These are phyloP conservation scores for Sporothrix brasiliensis DNA, from an alignment of 2,329 filamentous ascomycete genomes.

Conservation along the genomic window DNA sequence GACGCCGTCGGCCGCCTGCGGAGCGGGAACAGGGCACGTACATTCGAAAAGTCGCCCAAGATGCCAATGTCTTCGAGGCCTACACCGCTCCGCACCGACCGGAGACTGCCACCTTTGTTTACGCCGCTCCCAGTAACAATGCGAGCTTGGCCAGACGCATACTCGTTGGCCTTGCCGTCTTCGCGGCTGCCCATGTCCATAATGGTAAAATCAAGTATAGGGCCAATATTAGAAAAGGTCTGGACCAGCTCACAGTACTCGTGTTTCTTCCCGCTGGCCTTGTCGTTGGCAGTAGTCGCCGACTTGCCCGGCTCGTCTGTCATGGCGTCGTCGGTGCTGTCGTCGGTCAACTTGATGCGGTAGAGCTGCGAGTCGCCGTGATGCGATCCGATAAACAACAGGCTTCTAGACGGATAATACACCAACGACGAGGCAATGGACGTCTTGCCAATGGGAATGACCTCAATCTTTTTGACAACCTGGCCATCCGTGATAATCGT, in stretches of 20 bases:
- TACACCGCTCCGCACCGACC: constrained; percentile 91
- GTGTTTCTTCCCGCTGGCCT: constrained; percentile 26
- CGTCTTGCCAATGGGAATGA: constrained; percentile 66
- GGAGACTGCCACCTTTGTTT: constrained; percentile 81
- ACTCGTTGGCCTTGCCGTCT: constrained; percentile 75
- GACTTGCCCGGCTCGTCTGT: background rate
- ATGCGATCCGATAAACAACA: constrained; percentile 87
- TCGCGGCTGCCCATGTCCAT: constrained; percentile 95
- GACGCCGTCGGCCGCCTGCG: constrained; percentile 39
- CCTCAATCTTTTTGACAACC: constrained; percentile 71
- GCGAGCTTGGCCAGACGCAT: constrained; percentile 90
- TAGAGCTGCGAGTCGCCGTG: constrained; percentile 90
- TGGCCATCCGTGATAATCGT: constrained; percentile 70
- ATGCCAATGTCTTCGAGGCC: constrained; percentile 86
- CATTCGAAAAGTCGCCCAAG: constrained; percentile 74
- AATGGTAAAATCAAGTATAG: constrained; percentile 86
- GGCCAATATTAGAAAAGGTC: constrained; percentile 80
- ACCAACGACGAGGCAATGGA: constrained; percentile 78
- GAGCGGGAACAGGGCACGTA: constrained; percentile 73
- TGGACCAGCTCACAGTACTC: constrained; percentile 67
- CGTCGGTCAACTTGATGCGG: constrained; percentile 58
- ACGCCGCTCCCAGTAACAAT: constrained; percentile 93
- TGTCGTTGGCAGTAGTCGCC: background rate
- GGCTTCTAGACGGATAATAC: constrained; percentile 70
- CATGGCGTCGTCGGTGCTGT: background rate